These are phyloP conservation scores for Pisolithus microcarpus DNA, from an alignment of 768 basidiomycete species.

Conservation along the genomic window DNA sequence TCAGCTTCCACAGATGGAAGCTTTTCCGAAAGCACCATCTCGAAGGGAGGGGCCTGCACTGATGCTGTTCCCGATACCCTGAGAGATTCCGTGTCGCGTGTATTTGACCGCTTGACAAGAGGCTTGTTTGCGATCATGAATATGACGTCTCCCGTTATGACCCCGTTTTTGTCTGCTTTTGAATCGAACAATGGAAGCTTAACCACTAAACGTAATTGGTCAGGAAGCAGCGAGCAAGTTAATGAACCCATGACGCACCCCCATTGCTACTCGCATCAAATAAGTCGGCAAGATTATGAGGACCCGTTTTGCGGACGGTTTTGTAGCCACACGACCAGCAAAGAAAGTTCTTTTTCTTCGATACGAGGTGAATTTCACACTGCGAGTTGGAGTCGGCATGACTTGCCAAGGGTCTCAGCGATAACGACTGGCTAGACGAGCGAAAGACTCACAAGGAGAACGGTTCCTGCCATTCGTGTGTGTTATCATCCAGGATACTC, in stretches of 20 bases:
- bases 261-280: conserved; percentile 20
- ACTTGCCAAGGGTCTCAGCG: conserved; percentile 13
- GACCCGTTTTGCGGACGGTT: conserved; percentile 24
- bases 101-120: conserved; percentile 7
- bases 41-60: conserved; percentile 12
- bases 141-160: conserved; percentile 20
- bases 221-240: conserved; percentile 15
- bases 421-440: neutral
- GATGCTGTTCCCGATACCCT: conserved; percentile 9
- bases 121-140: conserved; percentile 18
- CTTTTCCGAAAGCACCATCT: conserved; percentile 16
- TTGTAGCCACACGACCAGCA: conserved; percentile 23
- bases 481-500: conserved; percentile 17
- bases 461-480: conserved; percentile 24
- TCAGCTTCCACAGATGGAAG: conserved; percentile 12
- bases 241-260: conserved; percentile 22
- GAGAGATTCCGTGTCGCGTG: conserved; percentile 16
- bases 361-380: conserved; percentile 23
- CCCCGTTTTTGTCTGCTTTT: conserved; percentile 22
- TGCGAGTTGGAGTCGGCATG: conserved; percentile 14
- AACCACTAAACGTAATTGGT: conserved; percentile 24
- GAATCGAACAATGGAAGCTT: conserved; percentile 28
- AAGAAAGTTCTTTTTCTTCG: conserved; percentile 22
- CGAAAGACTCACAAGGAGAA: conserved; percentile 20
- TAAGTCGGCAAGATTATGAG: conserved; percentile 15